Conservation (phyloP, 2,329 filamentous ascomycete genomes). For the Alternaria infectoria region DNA sequence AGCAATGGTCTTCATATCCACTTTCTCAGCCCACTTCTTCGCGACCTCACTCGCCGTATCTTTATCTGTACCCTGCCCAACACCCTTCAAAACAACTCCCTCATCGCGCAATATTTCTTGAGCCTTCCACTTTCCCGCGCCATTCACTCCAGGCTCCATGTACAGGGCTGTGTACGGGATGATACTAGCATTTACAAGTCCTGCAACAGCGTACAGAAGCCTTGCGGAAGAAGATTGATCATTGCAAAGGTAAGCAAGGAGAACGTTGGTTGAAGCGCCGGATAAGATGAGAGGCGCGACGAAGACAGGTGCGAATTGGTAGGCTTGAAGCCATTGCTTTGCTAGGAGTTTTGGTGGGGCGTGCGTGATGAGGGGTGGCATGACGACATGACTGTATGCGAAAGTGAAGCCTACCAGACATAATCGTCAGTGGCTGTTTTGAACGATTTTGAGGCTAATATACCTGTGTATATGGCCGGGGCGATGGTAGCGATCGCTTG, state of each 20-base stretch:
- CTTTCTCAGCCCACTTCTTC: slow-evolving; percentile 24
- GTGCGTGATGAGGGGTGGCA: slow-evolving; percentile 43
- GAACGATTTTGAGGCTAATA: fast-evolving
- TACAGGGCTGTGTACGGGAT: slow-evolving; percentile 47
- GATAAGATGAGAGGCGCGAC: slow-evolving; percentile 47
- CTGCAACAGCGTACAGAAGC: slow-evolving; percentile 31
- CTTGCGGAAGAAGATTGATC: slow-evolving; percentile 2
- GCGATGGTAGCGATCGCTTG: slow-evolving; percentile 30
- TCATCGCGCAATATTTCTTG: slow-evolving; percentile 40
- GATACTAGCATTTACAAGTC: slow-evolving; percentile 38
- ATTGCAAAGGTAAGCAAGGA: slow-evolving; percentile 29
- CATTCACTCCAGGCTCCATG: slow-evolving; percentile 50
- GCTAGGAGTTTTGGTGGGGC: slow-evolving; percentile 44
- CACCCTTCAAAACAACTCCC: slow-evolving; percentile 16
- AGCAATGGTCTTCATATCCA: slow-evolving; percentile 29
- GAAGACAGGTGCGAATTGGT: slow-evolving; percentile 45
- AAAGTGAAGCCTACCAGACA: slow-evolving; percentile 27
- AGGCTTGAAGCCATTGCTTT: slow-evolving; percentile 50
- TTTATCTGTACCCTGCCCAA: slow-evolving; percentile 16
- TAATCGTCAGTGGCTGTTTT: not conserved
- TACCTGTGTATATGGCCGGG: slow-evolving; percentile 36
- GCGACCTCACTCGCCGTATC: slow-evolving; percentile 21
- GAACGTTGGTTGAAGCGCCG: slow-evolving; percentile 40
- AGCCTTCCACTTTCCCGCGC: slow-evolving; percentile 49
- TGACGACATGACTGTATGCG: slow-evolving; percentile 45